Percentiles rank a stretch among this genome's conserved stretches.
Evolutionary conservation across 148 eudicot genomes (phyloP).

Genomic region (Chenopodium album): DNA sequence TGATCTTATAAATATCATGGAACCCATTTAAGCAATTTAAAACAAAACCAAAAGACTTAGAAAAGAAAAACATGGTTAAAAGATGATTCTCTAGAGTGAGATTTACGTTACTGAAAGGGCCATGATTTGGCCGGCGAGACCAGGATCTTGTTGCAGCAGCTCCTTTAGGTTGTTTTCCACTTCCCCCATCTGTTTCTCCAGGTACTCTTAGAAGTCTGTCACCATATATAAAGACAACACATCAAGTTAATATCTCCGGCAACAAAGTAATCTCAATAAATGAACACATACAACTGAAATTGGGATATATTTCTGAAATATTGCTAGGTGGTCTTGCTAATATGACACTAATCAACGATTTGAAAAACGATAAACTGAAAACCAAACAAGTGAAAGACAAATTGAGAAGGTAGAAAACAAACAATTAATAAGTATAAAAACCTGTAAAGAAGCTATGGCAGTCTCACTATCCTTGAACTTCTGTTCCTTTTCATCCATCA

Average conservation of each 20-base stretch:
- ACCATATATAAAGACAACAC: slow-evolving; percentile 7
- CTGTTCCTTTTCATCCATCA: slow-evolving; percentile 78
- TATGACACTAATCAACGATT: not conserved
- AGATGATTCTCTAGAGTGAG: not conserved
- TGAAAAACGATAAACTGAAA: not conserved
- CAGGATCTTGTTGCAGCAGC: slow-evolving; percentile 93
- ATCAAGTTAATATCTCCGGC: not conserved
- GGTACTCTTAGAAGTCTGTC: slow-evolving; percentile 88
- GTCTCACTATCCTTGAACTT: slow-evolving; percentile 83
- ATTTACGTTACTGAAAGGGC: slow-evolving; percentile 64
- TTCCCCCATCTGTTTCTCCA: slow-evolving; percentile 89
- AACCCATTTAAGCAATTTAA: not conserved
- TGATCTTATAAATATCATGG: not conserved
- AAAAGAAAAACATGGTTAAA: not conserved
- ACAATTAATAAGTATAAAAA: slow-evolving; percentile 13
- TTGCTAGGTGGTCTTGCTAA: not conserved
- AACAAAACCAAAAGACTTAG: not conserved
- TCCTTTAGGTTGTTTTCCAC: slow-evolving; percentile 83
- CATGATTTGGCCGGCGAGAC: slow-evolving; percentile 95
- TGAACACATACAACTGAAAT: not conserved
- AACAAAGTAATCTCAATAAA: not conserved
- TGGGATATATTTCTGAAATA: not conserved
- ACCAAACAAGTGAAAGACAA: not conserved
- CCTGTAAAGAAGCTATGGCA: slow-evolving; percentile 86
- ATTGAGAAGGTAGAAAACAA: not conserved